A percentile compares a stretch with the other conserved stretches of the same genome.
phyloP scores from a whole-genome alignment of 139 green algal genomes.

The Chloropicon primus region DNA sequence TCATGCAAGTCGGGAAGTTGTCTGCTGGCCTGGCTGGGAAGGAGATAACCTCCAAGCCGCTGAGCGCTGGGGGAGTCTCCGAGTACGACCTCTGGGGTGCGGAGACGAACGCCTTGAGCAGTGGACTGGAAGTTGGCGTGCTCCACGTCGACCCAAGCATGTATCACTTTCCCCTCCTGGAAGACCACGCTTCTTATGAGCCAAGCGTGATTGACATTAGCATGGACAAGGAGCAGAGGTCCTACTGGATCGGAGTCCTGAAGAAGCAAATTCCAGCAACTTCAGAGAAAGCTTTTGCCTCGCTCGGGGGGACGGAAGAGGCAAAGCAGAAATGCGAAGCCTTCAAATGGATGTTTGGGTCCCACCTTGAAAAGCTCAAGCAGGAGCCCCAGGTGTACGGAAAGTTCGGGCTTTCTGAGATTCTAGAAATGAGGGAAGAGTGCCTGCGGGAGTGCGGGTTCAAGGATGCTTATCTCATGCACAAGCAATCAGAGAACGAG shows the following conservation, averaged over 20 bases:
- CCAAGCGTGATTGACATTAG: constrained; percentile 84
- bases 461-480: constrained; percentile 68
- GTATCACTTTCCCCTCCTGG: constrained; percentile 81
- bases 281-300: constrained; percentile 62
- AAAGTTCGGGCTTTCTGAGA: constrained; percentile 63
- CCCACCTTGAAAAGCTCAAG: constrained; percentile 48
- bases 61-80: not conserved
- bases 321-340: constrained; percentile 24
- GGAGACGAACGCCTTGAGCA: constrained; percentile 11
- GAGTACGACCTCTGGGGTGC: not conserved
- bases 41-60: not conserved
- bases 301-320: constrained; percentile 8
- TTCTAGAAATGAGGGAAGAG: constrained; percentile 95
- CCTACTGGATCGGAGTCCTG: constrained; percentile 68
- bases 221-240: constrained; percentile 49
- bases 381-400: constrained; percentile 72
- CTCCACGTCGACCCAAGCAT: constrained; percentile 76
- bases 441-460: constrained; percentile 94
- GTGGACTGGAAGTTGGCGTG: constrained; percentile 78
- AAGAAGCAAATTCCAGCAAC: constrained; percentile 47
- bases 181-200: constrained; percentile 31
- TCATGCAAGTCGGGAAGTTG: constrained; percentile 43
- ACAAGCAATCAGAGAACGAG: constrained; percentile 68
- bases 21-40: constrained; percentile 2
- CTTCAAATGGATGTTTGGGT: constrained; percentile 58